Conservation (phyloP, 257 asterid species). For the Asclepias syriaca region DNA sequence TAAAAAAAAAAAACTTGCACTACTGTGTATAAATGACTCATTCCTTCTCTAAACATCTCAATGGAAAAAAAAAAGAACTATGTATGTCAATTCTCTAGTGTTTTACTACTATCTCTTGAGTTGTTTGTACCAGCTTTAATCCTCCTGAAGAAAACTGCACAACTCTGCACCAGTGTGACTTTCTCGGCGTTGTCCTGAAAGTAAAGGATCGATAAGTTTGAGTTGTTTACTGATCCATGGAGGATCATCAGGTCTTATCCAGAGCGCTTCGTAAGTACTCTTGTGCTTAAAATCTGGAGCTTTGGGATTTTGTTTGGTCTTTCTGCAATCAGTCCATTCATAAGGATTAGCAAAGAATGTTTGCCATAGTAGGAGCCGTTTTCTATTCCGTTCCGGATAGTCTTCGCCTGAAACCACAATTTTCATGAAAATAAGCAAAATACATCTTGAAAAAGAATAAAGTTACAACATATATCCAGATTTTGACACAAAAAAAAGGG, state of each 20-base stretch:
- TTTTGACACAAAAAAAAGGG: not conserved
- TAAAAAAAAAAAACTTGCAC: not conserved
- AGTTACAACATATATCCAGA: not conserved
- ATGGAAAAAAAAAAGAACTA: not conserved
- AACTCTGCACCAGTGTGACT: not conserved
- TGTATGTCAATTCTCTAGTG: not conserved
- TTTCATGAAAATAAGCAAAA: not conserved
- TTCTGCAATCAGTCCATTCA: slow-evolving; percentile 78
- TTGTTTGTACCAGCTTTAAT: not conserved
- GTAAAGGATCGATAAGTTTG: slow-evolving; percentile 46
- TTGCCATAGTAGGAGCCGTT: slow-evolving; percentile 75
- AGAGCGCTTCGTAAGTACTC: slow-evolving; percentile 72
- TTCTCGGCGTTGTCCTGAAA: slow-evolving; percentile 18
- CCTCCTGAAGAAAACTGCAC: not conserved
- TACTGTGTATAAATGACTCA: not conserved
- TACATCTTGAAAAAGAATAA: not conserved
- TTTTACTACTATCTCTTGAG: not conserved
- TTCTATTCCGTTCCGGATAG: slow-evolving; percentile 27
- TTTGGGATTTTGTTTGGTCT: slow-evolving; percentile 31
- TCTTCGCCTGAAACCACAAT: slow-evolving; percentile 34
- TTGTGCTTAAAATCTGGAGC: slow-evolving; percentile 72
- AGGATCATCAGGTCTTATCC: slow-evolving; percentile 59
- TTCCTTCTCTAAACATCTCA: not conserved
- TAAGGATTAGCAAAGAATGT: slow-evolving; percentile 59
- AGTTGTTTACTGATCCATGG: slow-evolving; percentile 79